phyloP scores from a whole-genome alignment of 2,329 filamentous ascomycete genomes.

The Penicillium sp. region DNA sequence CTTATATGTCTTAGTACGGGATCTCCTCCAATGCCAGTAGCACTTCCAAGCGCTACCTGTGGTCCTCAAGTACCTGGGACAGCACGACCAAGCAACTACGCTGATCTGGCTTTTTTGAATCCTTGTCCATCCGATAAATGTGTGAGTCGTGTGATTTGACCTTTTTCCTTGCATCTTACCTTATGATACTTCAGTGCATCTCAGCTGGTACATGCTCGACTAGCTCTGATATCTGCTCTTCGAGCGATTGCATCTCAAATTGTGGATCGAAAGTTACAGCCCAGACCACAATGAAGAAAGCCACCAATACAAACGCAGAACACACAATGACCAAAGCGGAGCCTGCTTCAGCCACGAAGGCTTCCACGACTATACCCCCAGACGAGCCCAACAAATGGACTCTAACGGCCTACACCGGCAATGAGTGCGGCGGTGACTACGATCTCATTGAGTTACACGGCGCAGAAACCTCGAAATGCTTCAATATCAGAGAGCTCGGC shows the following conservation, averaged over 20 bases:
- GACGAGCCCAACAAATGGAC: constrained; percentile 1
- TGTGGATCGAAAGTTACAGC: background rate
- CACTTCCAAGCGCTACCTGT: constrained; percentile 41
- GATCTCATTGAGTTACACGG: constrained; percentile 2
- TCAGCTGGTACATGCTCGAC: background rate
- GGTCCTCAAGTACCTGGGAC: constrained; percentile 48
- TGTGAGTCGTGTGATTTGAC: constrained; percentile 6
- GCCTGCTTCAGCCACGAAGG: background rate
- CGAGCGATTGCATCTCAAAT: constrained; percentile 5
- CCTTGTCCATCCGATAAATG: constrained; percentile 12
- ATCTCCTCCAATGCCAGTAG: constrained; percentile 42
- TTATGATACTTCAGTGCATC: background rate
- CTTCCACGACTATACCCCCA: background rate
- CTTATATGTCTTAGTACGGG: constrained; percentile 45
- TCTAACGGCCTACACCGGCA: constrained; percentile 4
- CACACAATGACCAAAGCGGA: background rate
- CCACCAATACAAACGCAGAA: background rate
- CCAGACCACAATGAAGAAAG: background rate
- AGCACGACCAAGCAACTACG: constrained; percentile 29
- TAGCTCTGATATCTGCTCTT: background rate
- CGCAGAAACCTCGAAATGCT: background rate
- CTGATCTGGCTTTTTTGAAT: constrained; percentile 18
- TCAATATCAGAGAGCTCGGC: background rate
- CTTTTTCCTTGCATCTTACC: background rate
- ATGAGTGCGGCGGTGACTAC: constrained; percentile 5